Percentiles rank a stretch among this genome's conserved stretches.
phyloP scores from a whole-genome alignment of 2,329 filamentous ascomycete species.

The Helotiales sp. region DNA sequence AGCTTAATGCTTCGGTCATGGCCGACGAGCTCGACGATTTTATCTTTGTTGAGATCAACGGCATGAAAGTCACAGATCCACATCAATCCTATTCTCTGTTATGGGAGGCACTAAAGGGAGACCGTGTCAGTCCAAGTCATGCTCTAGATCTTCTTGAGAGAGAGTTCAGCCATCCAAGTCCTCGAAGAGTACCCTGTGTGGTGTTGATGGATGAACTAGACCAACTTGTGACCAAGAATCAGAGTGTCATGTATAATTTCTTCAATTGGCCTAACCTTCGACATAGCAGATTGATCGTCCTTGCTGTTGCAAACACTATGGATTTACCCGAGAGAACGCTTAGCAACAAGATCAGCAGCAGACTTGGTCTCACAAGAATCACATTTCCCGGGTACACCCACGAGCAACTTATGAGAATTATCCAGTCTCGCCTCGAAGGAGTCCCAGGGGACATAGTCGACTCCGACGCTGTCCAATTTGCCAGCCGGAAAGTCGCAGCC shows the following conservation, averaged over 20 bases:
- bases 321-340: slow-evolving; percentile 93
- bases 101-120: slow-evolving; percentile 94
- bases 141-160: slow-evolving; percentile 87
- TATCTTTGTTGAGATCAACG: slow-evolving; percentile 99
- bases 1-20: slow-evolving; percentile 82
- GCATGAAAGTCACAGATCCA: slow-evolving; percentile 98
- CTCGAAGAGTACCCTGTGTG: slow-evolving; percentile 88
- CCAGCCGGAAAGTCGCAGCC: slow-evolving; percentile 92
- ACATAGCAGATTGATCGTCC: slow-evolving; percentile 89
- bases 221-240: slow-evolving; percentile 95
- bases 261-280: slow-evolving; percentile 97
- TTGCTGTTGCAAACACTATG: slow-evolving; percentile 99
- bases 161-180: slow-evolving; percentile 90
- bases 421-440: slow-evolving; percentile 86
- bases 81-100: slow-evolving; percentile 93
- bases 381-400: slow-evolving; percentile 98
- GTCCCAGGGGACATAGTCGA: slow-evolving; percentile 90
- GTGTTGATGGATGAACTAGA: slow-evolving; percentile 98
- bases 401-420: slow-evolving; percentile 95
- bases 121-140: slow-evolving; percentile 88
- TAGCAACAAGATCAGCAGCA: slow-evolving; percentile 97
- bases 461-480: slow-evolving; percentile 91
- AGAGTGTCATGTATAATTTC: slow-evolving; percentile 99
- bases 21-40: slow-evolving; percentile 96
- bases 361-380: slow-evolving; percentile 86